These are phyloP conservation scores for Aspergillus hortae DNA, from an alignment of 2,329 filamentous ascomycete species.

Conservation along the genomic window DNA sequence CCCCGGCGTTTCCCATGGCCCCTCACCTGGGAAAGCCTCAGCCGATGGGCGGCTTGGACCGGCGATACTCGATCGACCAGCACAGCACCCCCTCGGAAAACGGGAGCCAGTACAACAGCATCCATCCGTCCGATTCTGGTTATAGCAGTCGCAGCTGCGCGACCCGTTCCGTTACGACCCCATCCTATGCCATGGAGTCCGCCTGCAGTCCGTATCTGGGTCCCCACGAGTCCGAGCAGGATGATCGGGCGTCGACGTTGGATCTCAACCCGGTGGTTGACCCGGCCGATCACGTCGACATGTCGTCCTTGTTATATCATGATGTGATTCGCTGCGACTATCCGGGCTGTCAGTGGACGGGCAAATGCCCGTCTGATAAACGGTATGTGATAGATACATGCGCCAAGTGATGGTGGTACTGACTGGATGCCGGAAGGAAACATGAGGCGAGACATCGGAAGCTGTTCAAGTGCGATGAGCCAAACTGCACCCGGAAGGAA, in stretches of 20 bases:
- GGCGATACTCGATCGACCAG: constrained; percentile 21
- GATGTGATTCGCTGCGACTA: constrained; percentile 28
- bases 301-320: constrained; percentile 53
- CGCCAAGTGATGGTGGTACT: constrained; percentile 5
- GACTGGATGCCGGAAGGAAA: constrained; percentile 55
- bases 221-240: constrained; percentile 20
- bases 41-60: constrained; percentile 19
- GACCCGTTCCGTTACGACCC: constrained; percentile 26
- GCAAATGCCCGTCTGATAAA: constrained; percentile 40
- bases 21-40: constrained; percentile 16
- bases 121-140: constrained; percentile 32
- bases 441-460: constrained; percentile 69
- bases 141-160: constrained; percentile 31
- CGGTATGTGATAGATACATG: constrained; percentile 23
- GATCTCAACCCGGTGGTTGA: constrained; percentile 18
- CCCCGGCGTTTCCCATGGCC: constrained; percentile 11
- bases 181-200: constrained; percentile 26
- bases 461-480: constrained; percentile 59
- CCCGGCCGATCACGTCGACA: constrained; percentile 42
- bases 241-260: constrained; percentile 15
- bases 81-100: constrained; percentile 30
- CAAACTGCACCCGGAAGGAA: constrained; percentile 55
- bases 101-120: constrained; percentile 29
- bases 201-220: constrained; percentile 24
- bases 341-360: constrained; percentile 29